Conservation (phyloP, 2,329 filamentous ascomycete species). For the Pseudocercospora pini-densiflorae region DNA sequence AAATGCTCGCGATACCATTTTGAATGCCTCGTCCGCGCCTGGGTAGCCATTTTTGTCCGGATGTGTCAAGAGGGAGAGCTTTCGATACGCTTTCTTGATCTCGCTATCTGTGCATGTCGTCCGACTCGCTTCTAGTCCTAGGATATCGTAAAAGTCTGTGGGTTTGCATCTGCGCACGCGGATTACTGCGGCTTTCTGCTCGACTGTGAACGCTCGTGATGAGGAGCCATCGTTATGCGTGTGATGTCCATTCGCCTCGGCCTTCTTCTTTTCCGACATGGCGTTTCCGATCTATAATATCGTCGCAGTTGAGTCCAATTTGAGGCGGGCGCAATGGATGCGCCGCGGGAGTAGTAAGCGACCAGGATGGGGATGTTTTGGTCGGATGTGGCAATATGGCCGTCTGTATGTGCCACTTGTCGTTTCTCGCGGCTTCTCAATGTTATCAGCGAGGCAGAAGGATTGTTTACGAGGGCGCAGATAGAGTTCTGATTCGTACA, state of each 20-base stretch:
- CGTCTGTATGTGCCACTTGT: not conserved
- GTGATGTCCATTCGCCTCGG: slow-evolving; percentile 45
- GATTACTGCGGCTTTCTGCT: slow-evolving; percentile 90
- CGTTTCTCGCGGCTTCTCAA: not conserved
- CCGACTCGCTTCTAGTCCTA: slow-evolving; percentile 70
- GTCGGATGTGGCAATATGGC: not conserved
- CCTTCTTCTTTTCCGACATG: slow-evolving; percentile 29
- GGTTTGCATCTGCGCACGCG: slow-evolving; percentile 82
- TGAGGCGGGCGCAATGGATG: slow-evolving; percentile 19
- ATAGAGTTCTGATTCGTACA: slow-evolving; percentile 10
- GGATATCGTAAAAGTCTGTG: slow-evolving; percentile 95
- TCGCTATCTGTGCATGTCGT: slow-evolving; percentile 75
- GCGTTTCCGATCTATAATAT: not conserved
- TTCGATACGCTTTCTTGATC: slow-evolving; percentile 98
- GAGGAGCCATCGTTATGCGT: slow-evolving; percentile 78
- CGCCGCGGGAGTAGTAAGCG: slow-evolving; percentile 2
- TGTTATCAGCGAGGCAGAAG: not conserved
- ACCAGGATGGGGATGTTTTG: not conserved
- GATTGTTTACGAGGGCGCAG: slow-evolving; percentile 12
- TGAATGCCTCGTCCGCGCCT: slow-evolving; percentile 96
- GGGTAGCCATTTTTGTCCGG: slow-evolving; percentile 99
- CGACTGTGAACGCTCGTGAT: slow-evolving; percentile 77
- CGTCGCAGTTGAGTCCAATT: slow-evolving; percentile 1
- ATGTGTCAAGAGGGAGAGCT: slow-evolving; percentile 90
- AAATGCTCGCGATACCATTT: slow-evolving; percentile 93